Evolutionary conservation across 805 yeast species (phyloP), one percentile per base, ranked within the genome.

Genomic region (Teunomyces lycoperdinae): DNA sequence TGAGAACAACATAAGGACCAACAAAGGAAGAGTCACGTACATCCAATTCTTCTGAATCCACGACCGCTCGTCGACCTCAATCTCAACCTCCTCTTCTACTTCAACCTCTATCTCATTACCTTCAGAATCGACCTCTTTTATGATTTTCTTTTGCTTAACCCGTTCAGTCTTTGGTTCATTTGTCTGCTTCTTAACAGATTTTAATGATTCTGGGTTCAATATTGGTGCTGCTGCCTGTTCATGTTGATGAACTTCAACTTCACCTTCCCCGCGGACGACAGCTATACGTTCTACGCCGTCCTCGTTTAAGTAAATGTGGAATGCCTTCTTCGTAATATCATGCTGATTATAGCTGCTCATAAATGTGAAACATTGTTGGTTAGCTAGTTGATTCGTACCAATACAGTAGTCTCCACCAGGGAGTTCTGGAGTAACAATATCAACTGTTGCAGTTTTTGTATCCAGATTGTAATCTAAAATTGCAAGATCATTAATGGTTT

Each of bases 31-130:
- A 6, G 79, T 79, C 24, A 83, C 66, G 60, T 78, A 81, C 73
- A 79, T 70, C 87, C 87, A 83, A 63, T 83, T 77, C 60, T 77
- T 76, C 58, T 81, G 85, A 13, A 82, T 64, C 63, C 80, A 81
- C 4, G 83, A 74, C 33, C 70, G 57, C 11, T 58, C 59, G 42
- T 60, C 64, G 20, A 58, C 62, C 14, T 47, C 56, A 14, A 55
- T 60, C 44, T 52, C 62, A 11, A 52, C 59, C 43, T 54, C 62
- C 11, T 40, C 52, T 48, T 58, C 63, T 1, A 57, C 45, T 24
- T 55, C 64, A 24, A 47, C 48, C 44, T 59, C 62, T 3, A 54
- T 50, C 33, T 52, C 57, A 8, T 58, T 60, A 1, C 69, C 70
- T 1, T 59, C 49, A 9, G 60, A 63, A 44, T 64, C 63, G 20